Conservation (phyloP, 768 basidiomycete genomes). For the Mycena venus region DNA sequence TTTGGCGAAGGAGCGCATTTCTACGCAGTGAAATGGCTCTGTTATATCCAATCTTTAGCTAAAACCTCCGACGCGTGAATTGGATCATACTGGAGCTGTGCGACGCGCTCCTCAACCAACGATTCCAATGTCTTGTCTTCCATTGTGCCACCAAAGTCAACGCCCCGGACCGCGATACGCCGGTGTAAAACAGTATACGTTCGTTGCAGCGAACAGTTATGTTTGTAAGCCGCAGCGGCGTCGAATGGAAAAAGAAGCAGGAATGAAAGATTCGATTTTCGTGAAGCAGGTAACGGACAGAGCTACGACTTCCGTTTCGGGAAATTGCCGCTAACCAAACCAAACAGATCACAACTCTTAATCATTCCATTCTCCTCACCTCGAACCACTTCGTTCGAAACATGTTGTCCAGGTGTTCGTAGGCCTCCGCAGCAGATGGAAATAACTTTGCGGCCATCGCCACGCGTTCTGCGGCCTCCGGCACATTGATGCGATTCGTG, state of each 20-base stretch:
- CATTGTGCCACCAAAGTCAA: constrained; percentile 23
- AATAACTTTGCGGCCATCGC: too few relatives aligned
- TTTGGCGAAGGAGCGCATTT: constrained; percentile 79
- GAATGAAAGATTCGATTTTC: not conserved
- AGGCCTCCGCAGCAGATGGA: too few relatives aligned
- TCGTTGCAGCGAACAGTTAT: not conserved
- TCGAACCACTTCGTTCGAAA: too few relatives aligned
- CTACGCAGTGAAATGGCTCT: constrained; percentile 76
- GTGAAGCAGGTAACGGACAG: not conserved
- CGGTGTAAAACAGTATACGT: not conserved
- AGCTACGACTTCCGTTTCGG: not conserved
- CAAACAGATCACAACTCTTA: not conserved
- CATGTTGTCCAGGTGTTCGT: too few relatives aligned
- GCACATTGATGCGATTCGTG: too few relatives aligned
- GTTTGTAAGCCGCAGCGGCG: not conserved
- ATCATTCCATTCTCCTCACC: too few relatives aligned
- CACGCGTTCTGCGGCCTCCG: too few relatives aligned
- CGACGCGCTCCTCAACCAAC: constrained; percentile 59
- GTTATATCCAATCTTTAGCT: constrained; percentile 21
- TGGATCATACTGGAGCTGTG: constrained; percentile 56
- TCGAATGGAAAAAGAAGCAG: constrained; percentile 1
- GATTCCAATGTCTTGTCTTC: constrained; percentile 44
- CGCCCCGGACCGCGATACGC: not conserved
- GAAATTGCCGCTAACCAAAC: not conserved
- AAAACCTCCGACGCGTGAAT: not conserved